Evolutionary conservation across 1,139 yeast genomes (phyloP).

Genomic region (Lodderomyces margitis): DNA sequence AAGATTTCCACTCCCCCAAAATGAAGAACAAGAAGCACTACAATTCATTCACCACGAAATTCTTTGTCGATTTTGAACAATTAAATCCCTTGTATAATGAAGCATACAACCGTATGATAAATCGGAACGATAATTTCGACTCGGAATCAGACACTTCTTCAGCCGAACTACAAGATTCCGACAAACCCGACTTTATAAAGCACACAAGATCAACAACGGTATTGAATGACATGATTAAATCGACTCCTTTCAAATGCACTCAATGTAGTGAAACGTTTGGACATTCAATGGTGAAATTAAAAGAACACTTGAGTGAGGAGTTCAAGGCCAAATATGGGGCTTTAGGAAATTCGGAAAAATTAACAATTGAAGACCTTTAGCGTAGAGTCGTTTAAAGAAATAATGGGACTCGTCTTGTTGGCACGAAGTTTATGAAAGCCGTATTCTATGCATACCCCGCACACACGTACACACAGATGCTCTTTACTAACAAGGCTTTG

Average conservation of each 20-base stretch:
- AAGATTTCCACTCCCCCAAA: slow-evolving; percentile 54
- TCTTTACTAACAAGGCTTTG: too few species aligned
- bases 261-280: slow-evolving; percentile 48
- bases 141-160: slow-evolving; percentile 10
- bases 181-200: slow-evolving; percentile 8
- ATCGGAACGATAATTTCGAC: slow-evolving; percentile 7
- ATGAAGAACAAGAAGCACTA: slow-evolving; percentile 67
- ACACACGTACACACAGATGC: too few species aligned
- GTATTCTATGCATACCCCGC: too few species aligned
- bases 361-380: slow-evolving; percentile 3
- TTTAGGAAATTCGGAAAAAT: slow-evolving; percentile 4
- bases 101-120: slow-evolving; percentile 8
- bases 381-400: too few species aligned
- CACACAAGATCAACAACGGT: slow-evolving; percentile 12
- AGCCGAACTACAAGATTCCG: slow-evolving; percentile 9
- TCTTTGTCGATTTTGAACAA: slow-evolving; percentile 55
- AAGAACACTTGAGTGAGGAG: slow-evolving; percentile 49
- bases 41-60: slow-evolving; percentile 64
- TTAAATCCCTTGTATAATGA: slow-evolving; percentile 16
- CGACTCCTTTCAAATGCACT: slow-evolving; percentile 45
- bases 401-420: too few species aligned
- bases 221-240: slow-evolving; percentile 30
- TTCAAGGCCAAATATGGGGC: slow-evolving; percentile 22
- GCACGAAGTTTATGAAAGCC: too few species aligned
- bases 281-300: slow-evolving; percentile 46